Evolutionary conservation across 305 asterid genomes (phyloP).

Genomic region (Fraxinus velutina): DNA sequence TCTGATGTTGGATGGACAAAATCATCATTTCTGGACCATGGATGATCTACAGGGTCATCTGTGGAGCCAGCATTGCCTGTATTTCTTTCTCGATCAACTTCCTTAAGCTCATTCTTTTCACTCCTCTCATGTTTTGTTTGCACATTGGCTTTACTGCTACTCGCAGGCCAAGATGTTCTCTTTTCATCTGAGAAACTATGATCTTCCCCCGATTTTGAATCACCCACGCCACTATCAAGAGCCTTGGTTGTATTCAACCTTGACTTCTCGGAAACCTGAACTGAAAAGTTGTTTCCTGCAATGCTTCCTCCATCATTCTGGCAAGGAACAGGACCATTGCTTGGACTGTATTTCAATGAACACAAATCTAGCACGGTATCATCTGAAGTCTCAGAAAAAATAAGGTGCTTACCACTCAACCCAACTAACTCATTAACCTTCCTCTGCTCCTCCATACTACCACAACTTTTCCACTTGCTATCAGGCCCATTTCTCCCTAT

Average conservation of each 20-base stretch:
- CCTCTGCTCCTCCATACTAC: constrained; percentile 38
- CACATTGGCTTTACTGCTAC: constrained; percentile 39
- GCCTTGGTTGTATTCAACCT: constrained; percentile 39
- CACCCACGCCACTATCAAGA: constrained; percentile 40
- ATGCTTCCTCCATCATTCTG: constrained; percentile 43
- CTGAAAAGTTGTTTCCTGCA: constrained; percentile 41
- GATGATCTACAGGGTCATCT: constrained; percentile 44
- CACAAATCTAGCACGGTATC: constrained; percentile 62
- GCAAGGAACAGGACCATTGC: constrained; percentile 44
- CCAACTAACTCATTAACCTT: constrained; percentile 48
- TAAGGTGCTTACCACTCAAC: constrained; percentile 49
- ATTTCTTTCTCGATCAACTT: constrained; percentile 41
- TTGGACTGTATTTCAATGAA: constrained; percentile 45
- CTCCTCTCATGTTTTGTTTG: constrained; percentile 32
- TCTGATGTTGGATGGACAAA: constrained; percentile 41
- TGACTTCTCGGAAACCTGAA: constrained; percentile 51
- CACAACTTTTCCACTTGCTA: constrained; percentile 49
- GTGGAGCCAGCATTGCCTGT: constrained; percentile 35
- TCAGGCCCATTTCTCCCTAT: constrained; percentile 54
- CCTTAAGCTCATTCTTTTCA: constrained; percentile 53
- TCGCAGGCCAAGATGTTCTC: constrained; percentile 50
- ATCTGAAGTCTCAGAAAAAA: constrained; percentile 53
- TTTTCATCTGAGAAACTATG: constrained; percentile 45
- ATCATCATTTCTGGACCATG: constrained; percentile 51
- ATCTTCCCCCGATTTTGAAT: constrained; percentile 43